A percentile compares a stretch with the other conserved stretches of the same genome.
These are phyloP conservation scores for Sporisorium scitamineum DNA, from an alignment of 1,284 basidiomycete species.

Conservation along the genomic window DNA sequence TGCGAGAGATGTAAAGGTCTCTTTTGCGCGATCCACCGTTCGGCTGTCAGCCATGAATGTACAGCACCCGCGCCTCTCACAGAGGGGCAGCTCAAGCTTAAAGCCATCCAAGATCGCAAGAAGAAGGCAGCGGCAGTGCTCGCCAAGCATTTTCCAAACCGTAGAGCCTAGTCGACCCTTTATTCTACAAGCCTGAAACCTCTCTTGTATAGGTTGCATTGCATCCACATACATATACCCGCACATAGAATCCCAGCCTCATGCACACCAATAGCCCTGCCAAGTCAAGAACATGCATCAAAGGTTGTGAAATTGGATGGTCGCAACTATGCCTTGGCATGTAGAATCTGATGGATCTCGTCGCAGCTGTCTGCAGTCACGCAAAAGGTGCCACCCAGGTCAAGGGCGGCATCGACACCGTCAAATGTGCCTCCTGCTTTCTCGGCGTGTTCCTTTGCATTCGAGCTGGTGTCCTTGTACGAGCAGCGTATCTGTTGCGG, in stretches of 20 bases:
- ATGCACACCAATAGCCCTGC: not conserved
- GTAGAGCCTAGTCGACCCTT: constrained; percentile 32
- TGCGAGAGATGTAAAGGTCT: constrained; percentile 58
- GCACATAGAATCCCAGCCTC: not conserved
- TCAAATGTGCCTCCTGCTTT: constrained; percentile 40
- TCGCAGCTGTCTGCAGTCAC: constrained; percentile 55
- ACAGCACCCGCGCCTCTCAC: constrained; percentile 51
- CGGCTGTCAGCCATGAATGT: constrained; percentile 50
- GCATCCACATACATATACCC: constrained; percentile 21
- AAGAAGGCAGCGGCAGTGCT: constrained; percentile 59
- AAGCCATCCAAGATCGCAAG: constrained; percentile 57
- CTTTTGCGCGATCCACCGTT: constrained; percentile 55
- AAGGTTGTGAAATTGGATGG: not conserved
- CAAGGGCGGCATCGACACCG: constrained; percentile 44
- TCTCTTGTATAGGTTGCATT: not conserved
- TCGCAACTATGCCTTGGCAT: constrained; percentile 24
- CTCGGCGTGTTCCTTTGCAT: constrained; percentile 14
- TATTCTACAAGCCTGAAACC: not conserved
- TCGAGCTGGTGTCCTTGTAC: constrained; percentile 45
- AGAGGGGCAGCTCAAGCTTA: constrained; percentile 54
- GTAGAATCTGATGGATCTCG: constrained; percentile 28
- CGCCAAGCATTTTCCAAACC: constrained; percentile 57
- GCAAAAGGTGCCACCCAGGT: constrained; percentile 56
- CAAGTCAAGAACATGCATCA: not conserved
- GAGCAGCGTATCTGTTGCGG: constrained; percentile 59